Conservation (phyloP, 176 grass and related monocot species). For the Puccinellia tenuiflora region DNA sequence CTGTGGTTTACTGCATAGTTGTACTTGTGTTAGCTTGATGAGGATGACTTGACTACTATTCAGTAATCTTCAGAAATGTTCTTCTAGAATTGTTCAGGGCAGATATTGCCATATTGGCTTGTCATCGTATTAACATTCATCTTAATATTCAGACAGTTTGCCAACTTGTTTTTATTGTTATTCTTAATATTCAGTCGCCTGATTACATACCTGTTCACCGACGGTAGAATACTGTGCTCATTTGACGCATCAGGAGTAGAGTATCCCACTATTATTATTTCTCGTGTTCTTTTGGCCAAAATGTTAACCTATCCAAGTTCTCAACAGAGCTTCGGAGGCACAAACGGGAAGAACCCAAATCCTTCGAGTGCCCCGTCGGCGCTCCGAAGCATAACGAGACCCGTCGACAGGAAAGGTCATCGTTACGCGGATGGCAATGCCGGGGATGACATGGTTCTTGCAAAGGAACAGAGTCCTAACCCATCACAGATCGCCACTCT, state of each 20-base stretch:
- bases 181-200: too few relatives aligned
- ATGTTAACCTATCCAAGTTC: background rate
- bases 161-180: too few relatives aligned
- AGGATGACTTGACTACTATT: background rate
- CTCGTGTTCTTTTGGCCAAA: background rate
- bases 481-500: slow-evolving; percentile 25
- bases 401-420: slow-evolving; percentile 38
- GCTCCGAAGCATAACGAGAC: slow-evolving; percentile 35
- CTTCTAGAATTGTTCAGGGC: background rate
- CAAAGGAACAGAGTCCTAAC: slow-evolving; percentile 36
- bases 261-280: background rate
- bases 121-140: background rate
- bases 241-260: background rate
- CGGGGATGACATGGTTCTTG: slow-evolving; percentile 54
- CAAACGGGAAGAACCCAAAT: slow-evolving; percentile 28
- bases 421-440: slow-evolving; percentile 30
- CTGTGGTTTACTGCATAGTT: background rate
- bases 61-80: background rate
- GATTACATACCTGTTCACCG: background rate
- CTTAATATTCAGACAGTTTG: too few relatives aligned
- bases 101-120: background rate
- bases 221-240: background rate
- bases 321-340: slow-evolving; percentile 39
- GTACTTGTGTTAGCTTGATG: background rate
- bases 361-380: slow-evolving; percentile 34